Evolutionary conservation across 495 filamentous ascomycete species (phyloP), one percentile per base, ranked within the genome.

Genomic region (Penicillium simplicissimum): DNA sequence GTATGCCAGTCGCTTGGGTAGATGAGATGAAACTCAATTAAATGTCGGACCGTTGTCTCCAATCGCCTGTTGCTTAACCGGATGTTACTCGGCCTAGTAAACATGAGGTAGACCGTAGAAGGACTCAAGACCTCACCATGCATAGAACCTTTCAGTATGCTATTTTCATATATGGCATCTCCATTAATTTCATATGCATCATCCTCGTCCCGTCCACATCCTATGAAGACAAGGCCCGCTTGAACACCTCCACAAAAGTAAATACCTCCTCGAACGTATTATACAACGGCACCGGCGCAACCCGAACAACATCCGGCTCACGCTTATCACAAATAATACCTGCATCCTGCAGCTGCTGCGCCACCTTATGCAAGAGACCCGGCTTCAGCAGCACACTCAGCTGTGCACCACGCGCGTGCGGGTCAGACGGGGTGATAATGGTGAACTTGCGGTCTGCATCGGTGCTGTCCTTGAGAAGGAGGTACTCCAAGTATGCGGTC

Each of bases 261-360:
- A 85, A 90, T 8, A 91, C 88, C 69, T 98, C 95, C 51, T 72
- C 76, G 70, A 88, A 97, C 1, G 81, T 87, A 76, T 97, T 97
- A 73, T 96, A 98, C 52, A 98, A 67, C 35, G 95, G 94, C 53
- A 88, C 85, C 0, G 95, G 95, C n/a, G 94, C 93, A 4, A 96
- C 91, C n/a, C 95, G 82, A 10, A 98, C 84, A 38, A 98, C 95
- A 75, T 93, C 87, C n/a, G 95, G 95, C 71, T 86, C 85, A 57
- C 95, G 79, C 82, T 98, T 92, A 70, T 98, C 95, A 47, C 93
- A 88, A 38, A 98, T 84, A 17, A 96, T 86, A 6, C 87, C 87
- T 1, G 80, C 75, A 40, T 84, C 77, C 67, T 95, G 86, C 52
- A 98, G 71, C 43, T 76, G 80, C 45, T 84, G 72, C 75, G 92